Conservation (phyloP, 768 basidiomycete genomes). For the Hygrocybe coccinea region DNA sequence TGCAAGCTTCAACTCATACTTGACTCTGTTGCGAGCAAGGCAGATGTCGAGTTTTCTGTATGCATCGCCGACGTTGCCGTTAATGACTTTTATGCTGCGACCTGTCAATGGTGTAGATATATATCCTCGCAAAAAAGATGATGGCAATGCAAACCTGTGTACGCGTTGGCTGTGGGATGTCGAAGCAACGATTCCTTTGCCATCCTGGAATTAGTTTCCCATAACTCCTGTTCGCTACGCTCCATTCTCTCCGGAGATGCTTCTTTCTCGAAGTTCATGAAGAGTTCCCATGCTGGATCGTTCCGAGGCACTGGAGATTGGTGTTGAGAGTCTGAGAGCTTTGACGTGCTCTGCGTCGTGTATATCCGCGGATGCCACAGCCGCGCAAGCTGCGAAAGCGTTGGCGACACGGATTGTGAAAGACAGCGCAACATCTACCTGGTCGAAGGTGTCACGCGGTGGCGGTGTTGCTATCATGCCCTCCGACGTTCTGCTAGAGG, state of each 20-base stretch:
- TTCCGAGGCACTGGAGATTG: background rate
- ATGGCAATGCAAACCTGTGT: slow-evolving; percentile 44
- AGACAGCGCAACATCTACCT: slow-evolving; percentile 6
- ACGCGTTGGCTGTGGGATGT: slow-evolving; percentile 44
- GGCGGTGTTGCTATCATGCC: slow-evolving; percentile 41
- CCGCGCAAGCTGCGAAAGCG: background rate
- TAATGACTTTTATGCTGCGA: slow-evolving; percentile 49
- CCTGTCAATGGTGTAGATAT: slow-evolving; percentile 37
- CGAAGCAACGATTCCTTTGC: slow-evolving; percentile 19
- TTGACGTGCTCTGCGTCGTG: background rate
- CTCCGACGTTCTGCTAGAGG: slow-evolving; percentile 70
- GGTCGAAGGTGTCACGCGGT: too few relatives aligned
- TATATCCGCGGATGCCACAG: background rate
- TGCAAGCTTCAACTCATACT: slow-evolving; percentile 41
- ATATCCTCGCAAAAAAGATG: background rate
- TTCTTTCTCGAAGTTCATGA: background rate
- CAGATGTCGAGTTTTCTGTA: slow-evolving; percentile 47
- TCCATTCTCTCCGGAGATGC: background rate
- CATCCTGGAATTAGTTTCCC: slow-evolving; percentile 32
- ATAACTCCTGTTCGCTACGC: slow-evolving; percentile 35
- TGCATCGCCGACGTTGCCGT: slow-evolving; percentile 42
- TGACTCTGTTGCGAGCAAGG: slow-evolving; percentile 53
- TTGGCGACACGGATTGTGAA: background rate
- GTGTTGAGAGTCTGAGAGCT: background rate
- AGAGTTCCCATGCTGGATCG: background rate